Conservation (phyloP, 495 filamentous ascomycete genomes). For the Penicillium coffeae region DNA sequence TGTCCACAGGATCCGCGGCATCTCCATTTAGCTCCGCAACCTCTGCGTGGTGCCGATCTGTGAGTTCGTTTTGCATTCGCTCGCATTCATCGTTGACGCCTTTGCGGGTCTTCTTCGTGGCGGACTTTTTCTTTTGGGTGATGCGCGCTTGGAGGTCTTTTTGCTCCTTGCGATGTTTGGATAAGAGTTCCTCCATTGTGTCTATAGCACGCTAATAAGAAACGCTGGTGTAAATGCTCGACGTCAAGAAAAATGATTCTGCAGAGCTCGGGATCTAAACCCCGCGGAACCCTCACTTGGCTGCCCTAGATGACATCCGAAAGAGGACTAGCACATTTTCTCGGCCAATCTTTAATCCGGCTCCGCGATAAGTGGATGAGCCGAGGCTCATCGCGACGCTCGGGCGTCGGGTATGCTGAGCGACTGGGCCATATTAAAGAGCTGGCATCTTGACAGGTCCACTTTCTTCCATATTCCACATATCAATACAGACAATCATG, state of each 20-base stretch:
- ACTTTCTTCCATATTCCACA: constrained; percentile 2
- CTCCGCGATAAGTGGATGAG: constrained; percentile 1
- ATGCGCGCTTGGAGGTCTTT: constrained; percentile 78
- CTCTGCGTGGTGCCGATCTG: constrained; percentile 64
- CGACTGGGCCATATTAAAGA: constrained; percentile 1
- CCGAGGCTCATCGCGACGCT: constrained; percentile 16
- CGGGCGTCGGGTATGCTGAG: constrained; percentile 24
- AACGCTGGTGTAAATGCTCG: constrained; percentile 2
- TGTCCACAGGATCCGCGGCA: constrained; percentile 18
- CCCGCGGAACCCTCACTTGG: constrained; percentile 32
- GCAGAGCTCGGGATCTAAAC: no score
- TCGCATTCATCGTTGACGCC: constrained; percentile 82
- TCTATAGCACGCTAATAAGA: not conserved
- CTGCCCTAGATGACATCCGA: constrained; percentile 24
- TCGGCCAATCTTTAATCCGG: constrained; percentile 6
- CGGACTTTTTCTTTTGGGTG: constrained; percentile 92
- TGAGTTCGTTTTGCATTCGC: constrained; percentile 63
- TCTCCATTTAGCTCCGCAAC: constrained; percentile 54
- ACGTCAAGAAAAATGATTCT: no score
- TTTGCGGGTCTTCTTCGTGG: constrained; percentile 93
- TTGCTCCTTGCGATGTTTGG: constrained; percentile 82
- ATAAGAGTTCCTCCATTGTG: constrained; percentile 67
- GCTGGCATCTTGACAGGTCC: constrained; percentile 7
- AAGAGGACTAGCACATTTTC: constrained; percentile 17
- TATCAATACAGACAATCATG: constrained; percentile 30